Percentiles rank a stretch among this genome's conserved stretches.
Conservation (phyloP, 768 basidiomycete species). For the Amanita jacksonii region DNA sequence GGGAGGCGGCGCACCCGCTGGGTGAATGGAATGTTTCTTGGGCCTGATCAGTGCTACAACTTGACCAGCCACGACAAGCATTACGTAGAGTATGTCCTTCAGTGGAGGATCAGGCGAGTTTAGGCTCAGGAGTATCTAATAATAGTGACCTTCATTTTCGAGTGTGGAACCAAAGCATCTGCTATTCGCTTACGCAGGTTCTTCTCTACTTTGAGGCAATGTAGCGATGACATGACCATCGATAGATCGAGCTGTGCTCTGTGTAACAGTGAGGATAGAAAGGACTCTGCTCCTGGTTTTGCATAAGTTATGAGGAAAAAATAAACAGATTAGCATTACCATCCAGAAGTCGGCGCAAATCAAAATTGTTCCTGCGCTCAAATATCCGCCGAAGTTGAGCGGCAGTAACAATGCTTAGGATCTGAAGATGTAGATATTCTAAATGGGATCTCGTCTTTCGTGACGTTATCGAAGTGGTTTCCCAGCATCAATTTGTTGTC, state of each 20-base stretch:
- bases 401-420: slow-evolving; percentile 82
- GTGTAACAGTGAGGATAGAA: slow-evolving; percentile 62
- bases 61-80: slow-evolving; percentile 69
- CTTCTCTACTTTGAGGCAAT: slow-evolving; percentile 70
- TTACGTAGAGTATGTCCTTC: slow-evolving; percentile 85
- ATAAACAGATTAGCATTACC: slow-evolving; percentile 26
- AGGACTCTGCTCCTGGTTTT: slow-evolving; percentile 65
- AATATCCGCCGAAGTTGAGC: slow-evolving; percentile 82
- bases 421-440: slow-evolving; percentile 91
- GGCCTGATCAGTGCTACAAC: slow-evolving; percentile 86
- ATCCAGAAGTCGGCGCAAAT: slow-evolving; percentile 66
- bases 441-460: slow-evolving; percentile 88
- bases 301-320: neutral
- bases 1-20: slow-evolving; percentile 47
- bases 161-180: slow-evolving; percentile 67
- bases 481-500: slow-evolving; percentile 6
- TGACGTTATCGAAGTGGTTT: slow-evolving; percentile 31
- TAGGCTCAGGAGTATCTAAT: neutral
- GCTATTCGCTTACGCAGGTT: slow-evolving; percentile 64
- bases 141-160: slow-evolving; percentile 63
- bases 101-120: neutral
- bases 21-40: slow-evolving; percentile 91
- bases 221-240: slow-evolving; percentile 71
- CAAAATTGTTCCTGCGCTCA: slow-evolving; percentile 85
- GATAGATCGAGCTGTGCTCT: slow-evolving; percentile 74